phyloP scores from a whole-genome alignment of 2,329 filamentous ascomycete genomes.

The Fusarium pseudoanthophilum region DNA sequence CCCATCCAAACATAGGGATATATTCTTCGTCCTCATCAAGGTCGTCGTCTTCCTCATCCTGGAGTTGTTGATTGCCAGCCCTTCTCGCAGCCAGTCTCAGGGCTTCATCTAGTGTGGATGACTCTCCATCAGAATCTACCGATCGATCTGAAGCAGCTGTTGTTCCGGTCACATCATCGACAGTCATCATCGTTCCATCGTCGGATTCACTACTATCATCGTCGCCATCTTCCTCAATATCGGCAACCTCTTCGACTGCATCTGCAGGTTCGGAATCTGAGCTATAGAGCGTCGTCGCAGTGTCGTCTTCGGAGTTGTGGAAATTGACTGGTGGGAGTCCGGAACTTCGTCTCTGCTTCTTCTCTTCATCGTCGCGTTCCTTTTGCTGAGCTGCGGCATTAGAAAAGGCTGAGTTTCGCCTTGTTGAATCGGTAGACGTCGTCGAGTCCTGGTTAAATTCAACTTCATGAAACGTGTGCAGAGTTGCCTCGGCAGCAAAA shows the following conservation, averaged over 20 bases:
- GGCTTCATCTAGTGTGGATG: conserved; percentile 79
- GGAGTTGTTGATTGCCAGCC: conserved; percentile 78
- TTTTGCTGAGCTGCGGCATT: conserved; percentile 57
- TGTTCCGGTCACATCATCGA: conserved; percentile 80
- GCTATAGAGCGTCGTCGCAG: conserved; percentile 80
- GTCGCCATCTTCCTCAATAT: conserved; percentile 61
- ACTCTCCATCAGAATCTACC: conserved; percentile 72
- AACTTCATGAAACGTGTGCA: conserved; percentile 96
- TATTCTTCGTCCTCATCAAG: conserved; percentile 74
- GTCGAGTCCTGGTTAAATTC: conserved; percentile 91
- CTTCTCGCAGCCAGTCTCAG: conserved; percentile 78
- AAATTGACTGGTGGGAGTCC: conserved; percentile 72
- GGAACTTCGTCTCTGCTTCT: conserved; percentile 71
- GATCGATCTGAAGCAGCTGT: conserved; percentile 70
- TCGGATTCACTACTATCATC: conserved; percentile 69
- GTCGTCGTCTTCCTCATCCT: conserved; percentile 60
- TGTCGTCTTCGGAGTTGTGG: conserved; percentile 72
- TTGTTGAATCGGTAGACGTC: conserved; percentile 79
- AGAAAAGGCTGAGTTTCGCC: conserved; percentile 68
- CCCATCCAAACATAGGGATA: conserved; percentile 82
- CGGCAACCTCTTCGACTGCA: conserved; percentile 65
- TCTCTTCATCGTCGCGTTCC: conserved; percentile 68
- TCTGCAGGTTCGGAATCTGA: conserved; percentile 70
- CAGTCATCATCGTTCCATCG: conserved; percentile 82
- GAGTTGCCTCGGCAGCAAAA: conserved; percentile 94